Evolutionary conservation across 768 basidiomycete species (phyloP), one percentile per base, ranked within the genome.

Genomic region (Amanita rubescens): DNA sequence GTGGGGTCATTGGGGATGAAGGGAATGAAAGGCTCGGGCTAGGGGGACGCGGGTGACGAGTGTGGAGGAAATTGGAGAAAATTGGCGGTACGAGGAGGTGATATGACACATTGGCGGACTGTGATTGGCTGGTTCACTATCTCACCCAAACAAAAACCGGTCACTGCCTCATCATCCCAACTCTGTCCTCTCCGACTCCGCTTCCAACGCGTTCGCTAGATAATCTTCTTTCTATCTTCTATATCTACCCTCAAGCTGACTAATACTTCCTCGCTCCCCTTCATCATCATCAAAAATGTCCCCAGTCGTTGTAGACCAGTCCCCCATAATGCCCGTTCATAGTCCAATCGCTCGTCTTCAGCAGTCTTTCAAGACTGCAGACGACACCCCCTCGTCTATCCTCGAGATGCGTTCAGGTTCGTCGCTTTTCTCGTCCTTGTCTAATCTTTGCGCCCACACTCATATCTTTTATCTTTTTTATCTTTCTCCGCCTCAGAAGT

Each of bases 301-400:
- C 45, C 75, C 79, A 64, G 75, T 82, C 63, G 74, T 80, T 58
- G 71, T 83, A 59, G 79, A 82, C 63, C 64, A 76, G 32, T 53
- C 52, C 8, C 77, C 79, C 41, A 69, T 75, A 30, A 60, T 80
- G 61, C 74, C 69, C 67, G 74, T 80, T 66, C 79, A 77, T 56
- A 74, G 69, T 59, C 64, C 71, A 35, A 60, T 62, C 68, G 25
- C 60, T 72, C 49, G 70, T 80, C 63, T 71, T 76, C 33, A 73
- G 76, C 76, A 76, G 47, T 75, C 47, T 14, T 34, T 49, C 55
- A 51, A 57, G 27, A 45, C 65, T 52, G 60, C 63, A 24, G 57
- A 59, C 47, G 56, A 54, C 49, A n/a, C n/a, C n/a, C 55, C 58
- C 19, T 63, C 58, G 53, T 52, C 64, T 27, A 53, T 57, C 53